phyloP scores from a whole-genome alignment of 192 early-diverging fungal genomes.

The Phlyctochytrium bullatum region DNA sequence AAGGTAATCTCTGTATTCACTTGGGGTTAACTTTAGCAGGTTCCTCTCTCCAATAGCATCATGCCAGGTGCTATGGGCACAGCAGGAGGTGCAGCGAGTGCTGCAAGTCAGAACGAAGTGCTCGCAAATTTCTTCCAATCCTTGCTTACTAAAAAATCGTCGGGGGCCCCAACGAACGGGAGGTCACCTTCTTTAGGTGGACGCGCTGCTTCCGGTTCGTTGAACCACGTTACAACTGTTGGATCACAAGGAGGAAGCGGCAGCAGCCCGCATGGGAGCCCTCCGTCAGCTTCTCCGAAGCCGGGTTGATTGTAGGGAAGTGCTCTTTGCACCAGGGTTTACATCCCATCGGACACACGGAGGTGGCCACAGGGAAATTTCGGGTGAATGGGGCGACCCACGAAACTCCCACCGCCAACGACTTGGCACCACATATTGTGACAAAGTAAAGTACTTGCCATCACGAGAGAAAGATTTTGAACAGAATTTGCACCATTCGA shows the following conservation, averaged over 20 bases:
- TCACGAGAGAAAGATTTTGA: too few species aligned
- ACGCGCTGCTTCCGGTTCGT: not conserved
- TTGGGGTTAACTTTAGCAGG: not conserved
- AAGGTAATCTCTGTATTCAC: too few species aligned
- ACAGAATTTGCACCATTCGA: too few species aligned
- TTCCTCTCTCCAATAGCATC: not conserved
- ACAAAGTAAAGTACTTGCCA: too few species aligned
- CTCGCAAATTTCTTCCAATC: constrained; percentile 89
- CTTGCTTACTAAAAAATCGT: constrained; percentile 38
- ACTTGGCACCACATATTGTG: too few species aligned
- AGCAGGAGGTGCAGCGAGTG: constrained; percentile 1
- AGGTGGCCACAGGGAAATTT: too few species aligned
- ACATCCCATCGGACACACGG: too few species aligned
- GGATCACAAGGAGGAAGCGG: not conserved
- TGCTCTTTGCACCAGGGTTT: too few species aligned
- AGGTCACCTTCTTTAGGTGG: not conserved
- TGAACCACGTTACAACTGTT: not conserved
- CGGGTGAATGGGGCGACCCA: too few species aligned
- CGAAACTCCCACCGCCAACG: too few species aligned
- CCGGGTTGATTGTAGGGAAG: too few species aligned
- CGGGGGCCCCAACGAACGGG: not conserved
- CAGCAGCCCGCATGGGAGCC: not conserved
- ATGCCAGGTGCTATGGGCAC: not conserved
- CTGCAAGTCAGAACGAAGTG: constrained; percentile 66
- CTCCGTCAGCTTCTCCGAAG: too few species aligned